phyloP scores from a whole-genome alignment of 2,329 filamentous ascomycete genomes.

The Fusarium anguioides region DNA sequence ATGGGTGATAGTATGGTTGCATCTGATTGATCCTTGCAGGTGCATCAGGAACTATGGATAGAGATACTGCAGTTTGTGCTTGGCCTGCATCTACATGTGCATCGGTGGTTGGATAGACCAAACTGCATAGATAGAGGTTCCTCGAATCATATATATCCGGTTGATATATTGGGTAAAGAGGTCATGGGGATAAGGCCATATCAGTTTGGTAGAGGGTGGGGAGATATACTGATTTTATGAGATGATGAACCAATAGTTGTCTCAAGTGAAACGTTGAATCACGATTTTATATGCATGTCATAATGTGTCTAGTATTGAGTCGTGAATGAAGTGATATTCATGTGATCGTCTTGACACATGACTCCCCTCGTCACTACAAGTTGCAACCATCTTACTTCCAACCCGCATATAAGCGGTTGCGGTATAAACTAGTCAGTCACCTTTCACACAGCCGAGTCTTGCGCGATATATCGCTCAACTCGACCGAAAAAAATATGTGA shows the following conservation, averaged over 20 bases:
- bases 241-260: neutral
- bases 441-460: conserved; percentile 8
- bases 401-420: neutral
- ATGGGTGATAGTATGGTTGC: neutral
- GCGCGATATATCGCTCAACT: neutral
- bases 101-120: conserved; percentile 10
- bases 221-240: neutral
- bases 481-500: neutral
- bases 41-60: neutral
- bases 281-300: neutral
- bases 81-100: neutral
- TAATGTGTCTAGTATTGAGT: neutral
- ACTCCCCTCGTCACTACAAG: conserved; percentile 1
- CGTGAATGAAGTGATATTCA: neutral
- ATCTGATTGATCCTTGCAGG: neutral
- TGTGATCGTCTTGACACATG: conserved; percentile 13
- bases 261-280: neutral
- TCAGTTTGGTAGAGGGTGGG: neutral
- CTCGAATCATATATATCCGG: conserved; percentile 7
- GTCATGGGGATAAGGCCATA: neutral
- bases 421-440: neutral
- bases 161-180: neutral
- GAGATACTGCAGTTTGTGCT: neutral
- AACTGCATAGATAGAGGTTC: conserved; percentile 2
- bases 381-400: neutral